These are phyloP conservation scores for Castanea sativa DNA, from an alignment of 306 rosid genomes.

Conservation along the genomic window DNA sequence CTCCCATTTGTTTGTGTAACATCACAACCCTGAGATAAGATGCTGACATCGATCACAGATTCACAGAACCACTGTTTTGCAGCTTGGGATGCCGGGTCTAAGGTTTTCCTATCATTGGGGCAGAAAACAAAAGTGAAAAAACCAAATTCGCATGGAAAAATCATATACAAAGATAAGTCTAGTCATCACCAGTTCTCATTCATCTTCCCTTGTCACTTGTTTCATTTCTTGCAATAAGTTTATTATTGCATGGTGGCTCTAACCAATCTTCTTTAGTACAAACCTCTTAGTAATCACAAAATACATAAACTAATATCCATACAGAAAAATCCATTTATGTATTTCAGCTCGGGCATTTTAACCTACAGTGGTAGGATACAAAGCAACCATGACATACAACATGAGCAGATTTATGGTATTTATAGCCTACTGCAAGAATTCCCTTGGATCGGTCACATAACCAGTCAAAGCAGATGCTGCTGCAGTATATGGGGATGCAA, in stretches of 20 bases:
- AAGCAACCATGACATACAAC: neutral
- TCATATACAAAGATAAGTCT: neutral
- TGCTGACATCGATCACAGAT: too few species aligned
- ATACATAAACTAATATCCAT: neutral
- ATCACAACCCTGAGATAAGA: too few species aligned
- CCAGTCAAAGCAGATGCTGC: conserved; percentile 99
- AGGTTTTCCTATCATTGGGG: neutral
- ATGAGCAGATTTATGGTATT: neutral
- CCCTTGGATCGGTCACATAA: conserved; percentile 88
- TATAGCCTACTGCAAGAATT: conserved; percentile 64
- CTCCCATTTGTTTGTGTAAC: too few species aligned
- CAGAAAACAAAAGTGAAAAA: neutral
- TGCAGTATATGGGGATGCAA: conserved; percentile 93
- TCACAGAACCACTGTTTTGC: too few species aligned
- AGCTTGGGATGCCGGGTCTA: neutral
- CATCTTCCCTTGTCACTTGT: neutral
- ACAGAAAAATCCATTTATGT: too few species aligned
- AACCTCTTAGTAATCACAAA: neutral
- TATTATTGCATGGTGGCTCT: too few species aligned
- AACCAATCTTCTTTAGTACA: neutral
- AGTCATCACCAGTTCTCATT: neutral
- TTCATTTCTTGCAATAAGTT: neutral
- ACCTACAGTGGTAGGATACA: neutral
- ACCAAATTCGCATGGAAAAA: neutral
- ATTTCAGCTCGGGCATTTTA: neutral